Percentiles rank a stretch among this genome's conserved stretches.
Evolutionary conservation across 2,329 filamentous ascomycete species (phyloP).

Genomic region (Ampelomyces quisqualis): DNA sequence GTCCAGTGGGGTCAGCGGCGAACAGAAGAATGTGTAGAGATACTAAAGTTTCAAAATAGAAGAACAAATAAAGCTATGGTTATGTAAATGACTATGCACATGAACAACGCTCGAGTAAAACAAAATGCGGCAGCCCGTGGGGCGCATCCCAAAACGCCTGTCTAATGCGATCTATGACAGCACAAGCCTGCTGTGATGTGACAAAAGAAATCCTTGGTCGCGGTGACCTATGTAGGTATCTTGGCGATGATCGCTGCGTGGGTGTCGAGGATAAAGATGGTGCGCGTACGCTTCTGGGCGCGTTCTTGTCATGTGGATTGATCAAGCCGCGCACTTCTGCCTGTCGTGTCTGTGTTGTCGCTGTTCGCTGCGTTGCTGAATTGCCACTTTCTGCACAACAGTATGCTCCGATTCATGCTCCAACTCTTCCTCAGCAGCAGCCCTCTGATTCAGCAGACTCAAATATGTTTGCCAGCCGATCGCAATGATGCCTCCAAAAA

Average conservation of each 20-base stretch:
- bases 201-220: constrained; percentile 12
- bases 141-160: constrained; percentile 11
- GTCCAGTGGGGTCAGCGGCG: neutral
- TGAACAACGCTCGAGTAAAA: neutral
- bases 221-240: neutral
- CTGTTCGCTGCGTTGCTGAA: constrained; percentile 14
- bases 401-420: constrained; percentile 17
- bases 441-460: constrained; percentile 73
- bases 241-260: too few relatives aligned
- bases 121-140: constrained; percentile 3
- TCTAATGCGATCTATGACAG: constrained; percentile 9
- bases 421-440: constrained; percentile 58
- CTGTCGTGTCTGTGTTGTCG: neutral
- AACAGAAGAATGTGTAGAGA: constrained; percentile 1
- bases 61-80: constrained; percentile 1
- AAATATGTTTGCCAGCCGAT: constrained; percentile 94
- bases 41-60: neutral
- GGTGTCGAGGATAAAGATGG: neutral
- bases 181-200: neutral
- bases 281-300: neutral
- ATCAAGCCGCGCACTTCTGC: constrained; percentile 9
- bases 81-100: constrained; percentile 4
- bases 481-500: constrained; percentile 74
- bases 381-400: constrained; percentile 9
- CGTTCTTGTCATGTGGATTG: neutral